These are phyloP conservation scores for Phytophthora lateralis DNA, from an alignment of 352 stramenopile species.

Conservation along the genomic window DNA sequence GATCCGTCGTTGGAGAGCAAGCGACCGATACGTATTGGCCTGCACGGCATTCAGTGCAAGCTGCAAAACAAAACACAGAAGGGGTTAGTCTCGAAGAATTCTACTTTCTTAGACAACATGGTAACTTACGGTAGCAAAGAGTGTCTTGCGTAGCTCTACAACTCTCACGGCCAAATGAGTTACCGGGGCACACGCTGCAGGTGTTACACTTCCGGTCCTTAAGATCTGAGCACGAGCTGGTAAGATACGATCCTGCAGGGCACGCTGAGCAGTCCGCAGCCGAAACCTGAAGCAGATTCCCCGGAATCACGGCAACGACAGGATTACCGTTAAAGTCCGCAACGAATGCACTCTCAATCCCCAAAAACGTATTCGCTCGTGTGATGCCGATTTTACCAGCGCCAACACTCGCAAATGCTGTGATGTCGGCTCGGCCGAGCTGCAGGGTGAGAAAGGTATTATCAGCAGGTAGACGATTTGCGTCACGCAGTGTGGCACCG, in stretches of 20 bases:
- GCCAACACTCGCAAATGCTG: slow-evolving; percentile 40
- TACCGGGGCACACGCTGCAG: slow-evolving; percentile 64
- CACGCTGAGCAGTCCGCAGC: slow-evolving; percentile 62
- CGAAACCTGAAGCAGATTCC: slow-evolving; percentile 42
- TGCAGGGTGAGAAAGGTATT: slow-evolving; percentile 65
- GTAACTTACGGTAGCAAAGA: slow-evolving; percentile 67
- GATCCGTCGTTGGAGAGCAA: slow-evolving; percentile 63
- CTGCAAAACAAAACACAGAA: slow-evolving; percentile 31
- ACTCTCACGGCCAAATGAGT: slow-evolving; percentile 53
- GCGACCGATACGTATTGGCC: slow-evolving; percentile 46
- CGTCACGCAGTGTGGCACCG: slow-evolving; percentile 46
- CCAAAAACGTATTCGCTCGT: slow-evolving; percentile 54
- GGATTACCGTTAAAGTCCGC: slow-evolving; percentile 55
- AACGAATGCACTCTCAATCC: slow-evolving; percentile 43
- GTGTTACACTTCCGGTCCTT: slow-evolving; percentile 54
- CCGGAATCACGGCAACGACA: slow-evolving; percentile 30
- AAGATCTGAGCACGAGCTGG: slow-evolving; percentile 65
- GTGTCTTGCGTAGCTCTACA: slow-evolving; percentile 67
- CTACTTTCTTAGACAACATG: not conserved
- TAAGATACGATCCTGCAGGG: slow-evolving; percentile 44
- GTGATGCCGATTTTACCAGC: slow-evolving; percentile 58
- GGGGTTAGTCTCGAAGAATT: slow-evolving; percentile 3
- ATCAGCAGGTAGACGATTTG: slow-evolving; percentile 59
- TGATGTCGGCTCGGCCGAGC: slow-evolving; percentile 48
- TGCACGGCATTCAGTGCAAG: slow-evolving; percentile 68